Base-by-base conservation (phyloP, 1,284 basidiomycete genomes). In the Filobasidium uniguttulatum region DNA sequence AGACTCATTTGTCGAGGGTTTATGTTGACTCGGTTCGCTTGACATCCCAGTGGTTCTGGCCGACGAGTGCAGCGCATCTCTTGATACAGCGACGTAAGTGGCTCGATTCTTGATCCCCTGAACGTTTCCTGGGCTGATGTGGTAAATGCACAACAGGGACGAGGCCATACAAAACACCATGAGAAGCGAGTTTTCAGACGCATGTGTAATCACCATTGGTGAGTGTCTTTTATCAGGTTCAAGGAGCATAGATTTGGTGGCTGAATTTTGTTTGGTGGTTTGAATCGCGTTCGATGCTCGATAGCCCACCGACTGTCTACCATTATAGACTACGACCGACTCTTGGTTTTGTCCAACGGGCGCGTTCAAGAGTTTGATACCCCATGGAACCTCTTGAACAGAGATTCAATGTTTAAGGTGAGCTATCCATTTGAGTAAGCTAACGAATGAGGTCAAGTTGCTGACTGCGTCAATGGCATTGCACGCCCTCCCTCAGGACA, bases 121-220 rank as follows among this genome's bases (percentile, higher is more conserved):
- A 9, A 25, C 80, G n/a, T n/a, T 55, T 10, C 46, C 36, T 34
- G 37, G 33, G n/a, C 22, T 28, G 9, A 31, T 17, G 75, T 76
- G 35, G 50, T 40, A 44, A 45, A 22, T 48, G 55, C 22, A 23
- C 34, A 15, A 7, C 26, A 43, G 40, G 22, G 62, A 65, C 56
- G 64, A 62, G 52, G 66, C 83, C 65, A 86, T 93, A 50, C 85
- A 89, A 65, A 67, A 75, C 19, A 82, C 83, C 0, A 85, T 93
- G 57, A 75, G 84, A 8, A 78, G 82, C 57, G 84, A 86, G 58
- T 89, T 90, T 63, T 70, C 75, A 10, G 72, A 75, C 3, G 77
- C 82, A 0, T 81, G 86, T 31, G 78, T 90, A 20, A 76, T 93
- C 55, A 89, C 85, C 1, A 88, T 90, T 56, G 87, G 86, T 0